Base-by-base conservation (phyloP, 1,284 basidiomycete species). In the Trametes hirsuta region DNA sequence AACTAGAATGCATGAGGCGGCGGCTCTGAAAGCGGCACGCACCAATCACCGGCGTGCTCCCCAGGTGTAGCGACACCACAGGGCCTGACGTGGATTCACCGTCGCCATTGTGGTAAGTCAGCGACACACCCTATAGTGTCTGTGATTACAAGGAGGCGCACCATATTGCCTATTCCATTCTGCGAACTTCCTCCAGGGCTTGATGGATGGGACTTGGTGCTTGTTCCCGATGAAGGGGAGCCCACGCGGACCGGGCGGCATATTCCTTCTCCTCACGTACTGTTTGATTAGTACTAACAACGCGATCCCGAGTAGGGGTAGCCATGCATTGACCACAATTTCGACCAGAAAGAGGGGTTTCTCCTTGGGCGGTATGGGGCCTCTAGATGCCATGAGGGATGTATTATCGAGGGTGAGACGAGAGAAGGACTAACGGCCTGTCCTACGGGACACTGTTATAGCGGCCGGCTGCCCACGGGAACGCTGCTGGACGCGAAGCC, bases 31-130 rank as follows among this genome's bases (percentile, higher is more conserved):
- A 30, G 30, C 8, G 30, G 30, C 30, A 30, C 74, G 35, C 47
- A 77, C 79, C 72, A 21, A 84, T 77, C 3, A 81, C 80, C 5
- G 81, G 81, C 1, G 82, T 83, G 11, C 75, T 75, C 3, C 82
- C 82, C 35, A 86, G 71, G 63, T 83, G 81, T 5, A 88, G 75
- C 15, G 81, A 82, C 24, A 85, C 75, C 34, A 85, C 79, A 1
- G 84, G 79, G 1, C 82, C 84, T 74, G 71, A 30, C 8, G 8
- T 30, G 5, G 30, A 30, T 30, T 18, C 18, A 18, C 18, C 18
- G 30, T 30, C 30, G 8, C 30, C 30, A 30, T 4, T 30, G 30
- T 30, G 30, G 30, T 11, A 51, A n/a, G 25, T 14, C 1, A 6
- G 11, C n/a, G 22, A 21, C n/a, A 44, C 5, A 14, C 34, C 2